These are phyloP conservation scores for Boletales sp. DNA, from an alignment of 768 basidiomycete species.

Conservation along the genomic window DNA sequence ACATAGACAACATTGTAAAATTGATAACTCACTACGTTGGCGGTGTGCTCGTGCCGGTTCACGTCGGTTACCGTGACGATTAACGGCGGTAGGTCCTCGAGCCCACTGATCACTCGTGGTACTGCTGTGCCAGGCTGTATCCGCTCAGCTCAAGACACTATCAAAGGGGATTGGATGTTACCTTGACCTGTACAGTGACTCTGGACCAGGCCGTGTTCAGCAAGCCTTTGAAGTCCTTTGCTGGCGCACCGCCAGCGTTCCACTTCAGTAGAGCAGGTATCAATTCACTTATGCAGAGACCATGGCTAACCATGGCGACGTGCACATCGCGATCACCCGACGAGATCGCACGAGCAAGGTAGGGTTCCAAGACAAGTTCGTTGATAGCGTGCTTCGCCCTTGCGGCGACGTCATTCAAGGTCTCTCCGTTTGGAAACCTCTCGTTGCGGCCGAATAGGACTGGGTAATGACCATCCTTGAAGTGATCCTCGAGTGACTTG, in stretches of 20 bases:
- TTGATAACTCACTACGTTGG: slow-evolving; percentile 47
- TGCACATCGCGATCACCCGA: slow-evolving; percentile 42
- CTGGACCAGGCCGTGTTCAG: slow-evolving; percentile 71
- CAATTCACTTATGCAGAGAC: slow-evolving; percentile 62
- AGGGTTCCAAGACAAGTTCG: slow-evolving; percentile 48
- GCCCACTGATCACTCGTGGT: slow-evolving; percentile 11
- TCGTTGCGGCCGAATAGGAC: slow-evolving; percentile 40
- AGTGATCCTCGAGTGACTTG: slow-evolving; percentile 43
- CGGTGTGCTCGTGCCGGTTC: slow-evolving; percentile 54
- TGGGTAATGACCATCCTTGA: slow-evolving; percentile 52
- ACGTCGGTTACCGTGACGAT: slow-evolving; percentile 47
- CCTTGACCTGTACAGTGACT: slow-evolving; percentile 46
- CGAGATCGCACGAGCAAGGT: slow-evolving; percentile 43
- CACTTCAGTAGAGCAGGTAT: slow-evolving; percentile 48
- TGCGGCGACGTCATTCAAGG: slow-evolving; percentile 53
- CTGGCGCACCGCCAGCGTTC: slow-evolving; percentile 30
- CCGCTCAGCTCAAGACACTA: slow-evolving; percentile 3
- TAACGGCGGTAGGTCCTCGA: slow-evolving; percentile 32
- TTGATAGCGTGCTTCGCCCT: slow-evolving; percentile 53
- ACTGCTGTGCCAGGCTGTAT: slow-evolving; percentile 29
- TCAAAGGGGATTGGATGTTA: slow-evolving; percentile 21
- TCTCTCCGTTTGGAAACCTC: slow-evolving; percentile 71
- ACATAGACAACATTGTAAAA: background rate
- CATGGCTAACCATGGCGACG: slow-evolving; percentile 73
- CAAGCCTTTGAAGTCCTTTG: slow-evolving; percentile 44